phyloP scores from a whole-genome alignment of 2,329 filamentous ascomycete species.

The Pseudogymnoascus sp. region DNA sequence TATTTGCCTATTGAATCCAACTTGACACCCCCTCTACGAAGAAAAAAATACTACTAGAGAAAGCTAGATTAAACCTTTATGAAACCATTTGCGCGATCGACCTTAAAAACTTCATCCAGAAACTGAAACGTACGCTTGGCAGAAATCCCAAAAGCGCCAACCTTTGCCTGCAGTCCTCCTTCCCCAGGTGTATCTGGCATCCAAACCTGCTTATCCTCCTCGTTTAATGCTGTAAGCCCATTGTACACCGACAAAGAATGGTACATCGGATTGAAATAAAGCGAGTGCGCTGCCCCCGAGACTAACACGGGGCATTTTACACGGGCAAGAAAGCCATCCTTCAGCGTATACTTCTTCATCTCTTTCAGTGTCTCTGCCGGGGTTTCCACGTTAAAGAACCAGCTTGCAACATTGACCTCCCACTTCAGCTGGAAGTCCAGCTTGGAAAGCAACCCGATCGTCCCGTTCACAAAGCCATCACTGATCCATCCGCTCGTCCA shows the following conservation, averaged over 20 bases:
- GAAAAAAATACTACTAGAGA: neutral
- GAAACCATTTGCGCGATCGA: conserved; percentile 10
- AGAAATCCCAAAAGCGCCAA: conserved; percentile 19
- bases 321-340: conserved; percentile 16
- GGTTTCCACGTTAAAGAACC: conserved; percentile 16
- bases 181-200: conserved; percentile 17
- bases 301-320: conserved; percentile 22
- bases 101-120: conserved; percentile 12
- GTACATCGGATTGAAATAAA: conserved; percentile 18
- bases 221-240: conserved; percentile 14
- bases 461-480: conserved; percentile 25
- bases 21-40: neutral
- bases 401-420: conserved; percentile 22
- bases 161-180: conserved; percentile 25
- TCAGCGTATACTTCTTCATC: conserved; percentile 16
- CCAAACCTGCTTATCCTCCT: conserved; percentile 22
- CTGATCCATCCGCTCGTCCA: conserved; percentile 26
- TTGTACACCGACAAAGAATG: conserved; percentile 16
- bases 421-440: conserved; percentile 23
- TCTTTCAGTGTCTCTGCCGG: conserved; percentile 17
- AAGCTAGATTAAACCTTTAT: neutral
- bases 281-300: conserved; percentile 19
- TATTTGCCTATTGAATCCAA: neutral
- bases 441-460: conserved; percentile 15
- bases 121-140: conserved; percentile 12